These are phyloP conservation scores for Fraxinus angustifolia DNA, from an alignment of 305 asterid species.

Conservation along the genomic window DNA sequence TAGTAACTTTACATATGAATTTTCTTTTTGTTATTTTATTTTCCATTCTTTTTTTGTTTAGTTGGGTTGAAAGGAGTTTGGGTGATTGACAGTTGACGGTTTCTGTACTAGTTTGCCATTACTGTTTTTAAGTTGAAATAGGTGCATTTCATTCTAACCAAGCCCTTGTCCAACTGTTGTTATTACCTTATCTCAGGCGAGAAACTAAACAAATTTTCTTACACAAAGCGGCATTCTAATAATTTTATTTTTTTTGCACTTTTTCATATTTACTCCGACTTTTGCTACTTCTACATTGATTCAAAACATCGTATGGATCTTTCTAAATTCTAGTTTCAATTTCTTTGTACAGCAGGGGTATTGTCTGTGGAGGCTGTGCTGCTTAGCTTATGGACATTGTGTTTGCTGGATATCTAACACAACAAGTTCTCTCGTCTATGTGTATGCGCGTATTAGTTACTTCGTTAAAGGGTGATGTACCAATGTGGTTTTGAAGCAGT, in stretches of 20 bases:
- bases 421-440: neutral
- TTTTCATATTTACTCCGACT: neutral
- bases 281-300: neutral
- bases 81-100: neutral
- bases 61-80: neutral
- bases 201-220: neutral
- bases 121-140: neutral
- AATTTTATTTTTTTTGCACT: neutral
- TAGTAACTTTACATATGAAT: neutral
- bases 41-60: neutral
- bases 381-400: constrained; percentile 29
- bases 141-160: neutral
- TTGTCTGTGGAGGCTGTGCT: constrained; percentile 69
- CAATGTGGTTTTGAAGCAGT: constrained; percentile 7
- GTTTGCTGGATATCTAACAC: constrained; percentile 9
- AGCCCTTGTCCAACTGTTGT: neutral
- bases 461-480: neutral
- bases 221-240: neutral
- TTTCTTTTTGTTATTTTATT: neutral
- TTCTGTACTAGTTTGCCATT: neutral
- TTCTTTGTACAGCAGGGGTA: constrained; percentile 45
- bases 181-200: neutral
- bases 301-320: neutral
- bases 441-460: neutral
- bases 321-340: neutral